Conservation (phyloP, 179 eudicot species). For the Patellifolia procumbens region DNA sequence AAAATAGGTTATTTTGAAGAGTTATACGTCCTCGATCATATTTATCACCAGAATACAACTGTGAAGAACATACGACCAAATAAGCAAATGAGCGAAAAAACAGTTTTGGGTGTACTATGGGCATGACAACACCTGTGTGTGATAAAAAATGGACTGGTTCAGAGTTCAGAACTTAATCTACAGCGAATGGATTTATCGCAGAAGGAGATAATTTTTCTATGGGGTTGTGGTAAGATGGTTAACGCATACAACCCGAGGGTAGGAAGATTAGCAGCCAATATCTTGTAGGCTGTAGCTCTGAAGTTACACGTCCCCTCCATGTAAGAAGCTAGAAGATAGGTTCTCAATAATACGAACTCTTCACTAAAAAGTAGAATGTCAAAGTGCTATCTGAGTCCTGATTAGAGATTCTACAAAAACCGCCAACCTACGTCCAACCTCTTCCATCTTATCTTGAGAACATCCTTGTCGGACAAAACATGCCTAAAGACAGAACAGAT, state of each 20-base stretch:
- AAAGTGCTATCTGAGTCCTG: conserved; percentile 1
- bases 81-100: too few species aligned
- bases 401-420: conserved; percentile 27
- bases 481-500: conserved; percentile 47
- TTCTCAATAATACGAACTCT: not conserved
- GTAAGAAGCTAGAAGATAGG: not conserved
- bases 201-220: not conserved
- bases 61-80: too few species aligned
- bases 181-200: not conserved
- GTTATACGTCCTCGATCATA: not conserved
- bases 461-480: conserved; percentile 32
- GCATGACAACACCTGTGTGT: too few species aligned
- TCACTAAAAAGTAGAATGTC: not conserved
- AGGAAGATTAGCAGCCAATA: not conserved
- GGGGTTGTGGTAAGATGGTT: not conserved
- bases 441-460: conserved; percentile 37
- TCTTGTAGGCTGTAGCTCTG: not conserved
- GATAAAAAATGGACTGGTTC: not conserved
- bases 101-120: too few species aligned
- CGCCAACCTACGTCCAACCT: conserved; percentile 35
- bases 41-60: not conserved
- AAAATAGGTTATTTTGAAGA: not conserved
- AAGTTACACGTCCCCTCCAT: not conserved
- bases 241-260: not conserved
- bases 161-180: not conserved